Evolutionary conservation across 345 rosid species (phyloP), one percentile per base, ranked within the genome.

Genomic region (Brassica juncea): DNA sequence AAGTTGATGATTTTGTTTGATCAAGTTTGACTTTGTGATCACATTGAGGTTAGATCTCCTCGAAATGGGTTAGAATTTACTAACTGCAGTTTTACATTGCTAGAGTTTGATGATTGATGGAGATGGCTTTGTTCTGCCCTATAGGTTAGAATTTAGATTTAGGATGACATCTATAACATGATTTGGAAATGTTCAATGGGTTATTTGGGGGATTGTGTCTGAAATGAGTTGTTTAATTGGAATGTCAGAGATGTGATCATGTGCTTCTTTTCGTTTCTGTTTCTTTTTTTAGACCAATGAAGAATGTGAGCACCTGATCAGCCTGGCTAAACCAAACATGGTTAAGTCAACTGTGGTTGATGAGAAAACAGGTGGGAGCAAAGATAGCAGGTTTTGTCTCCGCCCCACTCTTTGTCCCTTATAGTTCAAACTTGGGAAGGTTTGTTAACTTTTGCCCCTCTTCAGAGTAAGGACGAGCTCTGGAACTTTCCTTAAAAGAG

Each of bases 381-480:
- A 70, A 84, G 97, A 95, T 81, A 95, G 97, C 87, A 93, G 97
- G 98, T 88, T 57, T 52, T 52, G 7, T 30, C 34, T 11, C 58
- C 25, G 25, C 8, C 49, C 37, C 6, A 67, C 25, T 44, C n/a
- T 11, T 58, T 69, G 2, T 1, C 23, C 58, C 66, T 21, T 60
- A 19, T 66, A 32, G 39, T 32, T 31, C 34, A 28, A 64, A 15
- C 16, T 27, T 54, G 11, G 16, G 30, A 0, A 70, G 63, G 28
- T 34, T 69, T 63, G 27, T 64, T 64, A 7, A 25, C 54, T 19
- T 52, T 23, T 11, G 6, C 14, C 57, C 16, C 1, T 28, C 1
- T 35, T 23, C 62, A 95, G 98, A 84, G 99, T 93, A 34, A 91
- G 99, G 15, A 93, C 99, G n/a, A 93, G 98, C 81, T 91, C 94